phyloP scores from a whole-genome alignment of 805 yeast genomes.

The Kodamaea sagamina region DNA sequence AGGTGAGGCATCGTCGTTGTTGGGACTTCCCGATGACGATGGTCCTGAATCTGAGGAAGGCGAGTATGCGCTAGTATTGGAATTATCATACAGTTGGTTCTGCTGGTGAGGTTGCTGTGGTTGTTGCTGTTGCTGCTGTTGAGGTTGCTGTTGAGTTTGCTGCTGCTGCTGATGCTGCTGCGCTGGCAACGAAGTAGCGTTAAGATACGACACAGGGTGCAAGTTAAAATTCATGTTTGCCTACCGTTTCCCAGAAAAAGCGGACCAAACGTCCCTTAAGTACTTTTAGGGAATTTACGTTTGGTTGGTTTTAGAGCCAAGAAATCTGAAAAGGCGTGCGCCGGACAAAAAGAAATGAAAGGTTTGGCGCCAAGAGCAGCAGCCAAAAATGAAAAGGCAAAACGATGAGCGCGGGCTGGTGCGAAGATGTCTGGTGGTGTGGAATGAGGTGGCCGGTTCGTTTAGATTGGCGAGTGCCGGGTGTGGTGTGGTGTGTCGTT shows the following conservation, averaged over 20 bases:
- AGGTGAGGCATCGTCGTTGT: slow-evolving; percentile 31
- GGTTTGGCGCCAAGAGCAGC: slow-evolving; percentile 13
- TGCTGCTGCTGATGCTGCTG: not conserved
- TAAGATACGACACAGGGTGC: slow-evolving; percentile 47
- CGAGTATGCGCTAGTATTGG: slow-evolving; percentile 32
- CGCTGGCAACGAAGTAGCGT: slow-evolving; percentile 27
- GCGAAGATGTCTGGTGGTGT: too few species aligned
- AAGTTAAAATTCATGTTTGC: slow-evolving; percentile 40
- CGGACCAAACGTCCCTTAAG: slow-evolving; percentile 4
- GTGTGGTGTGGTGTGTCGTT: too few species aligned
- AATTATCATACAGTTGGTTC: slow-evolving; percentile 22
- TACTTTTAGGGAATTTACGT: slow-evolving; percentile 5
- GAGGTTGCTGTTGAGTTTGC: too few species aligned
- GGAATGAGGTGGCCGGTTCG: too few species aligned
- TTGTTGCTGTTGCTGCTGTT: not conserved
- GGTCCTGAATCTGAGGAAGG: slow-evolving; percentile 28
- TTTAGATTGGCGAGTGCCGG: too few species aligned
- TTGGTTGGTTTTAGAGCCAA: slow-evolving; percentile 9
- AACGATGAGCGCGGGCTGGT: too few species aligned
- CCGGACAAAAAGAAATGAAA: slow-evolving; percentile 9
- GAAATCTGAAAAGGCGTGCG: slow-evolving; percentile 5
- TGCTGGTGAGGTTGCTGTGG: slow-evolving; percentile 11
- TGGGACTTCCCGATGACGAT: slow-evolving; percentile 16
- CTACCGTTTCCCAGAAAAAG: not conserved
- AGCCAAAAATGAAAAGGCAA: too few species aligned